Evolutionary conservation across 192 early-diverging fungal species (phyloP).

Genomic region (Linnemannia exigua): DNA sequence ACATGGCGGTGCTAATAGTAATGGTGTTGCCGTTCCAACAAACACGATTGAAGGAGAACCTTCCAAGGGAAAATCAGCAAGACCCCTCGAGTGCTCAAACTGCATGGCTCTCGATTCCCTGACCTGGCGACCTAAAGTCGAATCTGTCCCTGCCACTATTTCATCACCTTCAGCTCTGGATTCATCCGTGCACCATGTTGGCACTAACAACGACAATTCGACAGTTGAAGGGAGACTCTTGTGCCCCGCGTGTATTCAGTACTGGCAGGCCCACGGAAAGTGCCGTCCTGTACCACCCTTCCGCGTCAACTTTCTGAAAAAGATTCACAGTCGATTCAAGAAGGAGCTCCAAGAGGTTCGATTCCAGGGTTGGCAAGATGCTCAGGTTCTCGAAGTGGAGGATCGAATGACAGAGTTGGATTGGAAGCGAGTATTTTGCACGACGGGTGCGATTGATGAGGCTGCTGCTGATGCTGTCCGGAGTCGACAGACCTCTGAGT

Average conservation of each 20-base stretch:
- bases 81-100: conserved; percentile 27
- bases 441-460: not conserved
- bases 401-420: conserved; percentile 25
- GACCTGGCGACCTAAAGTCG: conserved; percentile 12
- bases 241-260: conserved; percentile 26
- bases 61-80: not conserved
- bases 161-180: not conserved
- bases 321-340: conserved; percentile 47
- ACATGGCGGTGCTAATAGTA: not conserved
- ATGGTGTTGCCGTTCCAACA: not conserved
- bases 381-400: conserved; percentile 41
- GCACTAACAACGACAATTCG: not conserved
- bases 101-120: conserved; percentile 32
- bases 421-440: conserved; percentile 22
- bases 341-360: conserved; percentile 30
- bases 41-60: not conserved
- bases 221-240: conserved; percentile 1
- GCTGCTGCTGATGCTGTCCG: not conserved
- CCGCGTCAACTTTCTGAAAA: conserved; percentile 40
- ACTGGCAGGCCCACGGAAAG: conserved; percentile 22
- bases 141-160: not conserved
- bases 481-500: conserved; percentile 21
- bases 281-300: conserved; percentile 34
- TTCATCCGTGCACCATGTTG: not conserved
- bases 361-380: conserved; percentile 54